Base-by-base conservation (phyloP, 1,139 yeast genomes). In the Schizosaccharomyces versatilis region DNA sequence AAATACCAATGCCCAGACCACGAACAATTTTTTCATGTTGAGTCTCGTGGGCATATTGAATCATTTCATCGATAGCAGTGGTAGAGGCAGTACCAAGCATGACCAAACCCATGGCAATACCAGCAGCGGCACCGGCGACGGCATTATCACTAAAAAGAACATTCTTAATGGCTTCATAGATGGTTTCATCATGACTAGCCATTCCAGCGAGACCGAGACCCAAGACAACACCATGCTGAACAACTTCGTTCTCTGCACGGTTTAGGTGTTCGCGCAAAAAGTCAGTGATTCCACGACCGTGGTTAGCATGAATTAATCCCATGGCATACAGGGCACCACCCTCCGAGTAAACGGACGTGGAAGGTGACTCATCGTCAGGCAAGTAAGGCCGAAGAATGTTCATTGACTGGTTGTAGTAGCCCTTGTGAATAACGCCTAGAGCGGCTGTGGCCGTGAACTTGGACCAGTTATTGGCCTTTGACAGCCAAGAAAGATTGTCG, bases 361-460 rank as follows among this genome's bases (percentile, higher is more conserved):
- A 52, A 8, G 56, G 47, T n/a, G 58, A 54, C n/a, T 55, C 55
- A 7, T 61, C 61, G 9, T 53, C 42, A 48, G 98, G 97, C 59
- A 90, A 74, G 65, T 90, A 93, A 40, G 98, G 97, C 61, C 82
- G 81, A 66, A 90, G 75, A 54, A 90, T 80, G 60, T 81, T 78
- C 66, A 80, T 80, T 57, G 98, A 98, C 66, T 85, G 95, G 1
- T 94, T 77, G 60, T 90, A 74, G 66, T 90, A 88, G 55, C 98
- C 98, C 65, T 83, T 84, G 66, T 90, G 98, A 62, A 90, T 88
- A 40, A 90, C 98, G 66, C 99, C 99, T 58, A 93, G 73, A 12
- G 97, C 96, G 17, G 98, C 98, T 38, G 98, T 90, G 6, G 98
- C 97, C 0, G 95, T 80, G 66, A 90, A 90, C 66, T 90, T 90